These are phyloP conservation scores for Aspergillus ellipticus DNA, from an alignment of 495 filamentous ascomycete genomes.

Conservation along the genomic window DNA sequence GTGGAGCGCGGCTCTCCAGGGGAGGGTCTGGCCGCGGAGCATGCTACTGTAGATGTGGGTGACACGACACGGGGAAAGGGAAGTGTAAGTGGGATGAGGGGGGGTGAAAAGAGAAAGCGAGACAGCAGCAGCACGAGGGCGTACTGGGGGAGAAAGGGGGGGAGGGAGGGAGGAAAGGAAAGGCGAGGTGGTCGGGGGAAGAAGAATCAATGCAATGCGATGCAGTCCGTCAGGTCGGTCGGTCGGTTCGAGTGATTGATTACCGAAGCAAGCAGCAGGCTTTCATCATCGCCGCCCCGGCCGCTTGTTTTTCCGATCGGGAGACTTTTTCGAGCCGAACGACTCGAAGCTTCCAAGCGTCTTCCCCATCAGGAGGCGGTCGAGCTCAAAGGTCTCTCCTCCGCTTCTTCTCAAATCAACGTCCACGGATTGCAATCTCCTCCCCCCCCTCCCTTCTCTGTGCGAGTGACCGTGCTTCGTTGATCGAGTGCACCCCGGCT, in stretches of 20 bases:
- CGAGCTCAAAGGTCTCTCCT: conserved; percentile 5
- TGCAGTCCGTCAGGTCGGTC: conserved; percentile 15
- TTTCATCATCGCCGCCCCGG: conserved; percentile 31
- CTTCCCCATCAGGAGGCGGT: conserved; percentile 16
- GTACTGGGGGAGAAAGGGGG: not conserved
- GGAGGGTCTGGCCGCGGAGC: conserved; percentile 52
- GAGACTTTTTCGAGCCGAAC: conserved; percentile 28
- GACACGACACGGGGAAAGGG: conserved; percentile 1
- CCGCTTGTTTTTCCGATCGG: conserved; percentile 27
- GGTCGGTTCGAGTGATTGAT: conserved; percentile 22
- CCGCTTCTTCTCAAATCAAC: conserved; percentile 1
- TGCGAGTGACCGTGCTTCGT: not conserved
- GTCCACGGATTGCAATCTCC: not conserved
- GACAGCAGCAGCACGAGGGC: conserved; percentile 2
- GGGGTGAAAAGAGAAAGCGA: conserved; percentile 5
- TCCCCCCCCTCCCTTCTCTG: conserved; percentile 6
- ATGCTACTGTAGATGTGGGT: conserved; percentile 36
- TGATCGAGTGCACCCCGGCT: conserved; percentile 2
- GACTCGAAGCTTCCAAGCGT: conserved; percentile 38
- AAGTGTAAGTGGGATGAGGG: not conserved
- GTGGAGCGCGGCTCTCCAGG: conserved; percentile 54
- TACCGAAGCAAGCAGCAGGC: conserved; percentile 31
- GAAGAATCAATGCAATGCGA: conserved; percentile 6
- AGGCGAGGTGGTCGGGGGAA: too few relatives aligned
- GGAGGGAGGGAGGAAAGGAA: not conserved